phyloP scores from a whole-genome alignment of 345 rosid species.

The Cardamine resedifolia region DNA sequence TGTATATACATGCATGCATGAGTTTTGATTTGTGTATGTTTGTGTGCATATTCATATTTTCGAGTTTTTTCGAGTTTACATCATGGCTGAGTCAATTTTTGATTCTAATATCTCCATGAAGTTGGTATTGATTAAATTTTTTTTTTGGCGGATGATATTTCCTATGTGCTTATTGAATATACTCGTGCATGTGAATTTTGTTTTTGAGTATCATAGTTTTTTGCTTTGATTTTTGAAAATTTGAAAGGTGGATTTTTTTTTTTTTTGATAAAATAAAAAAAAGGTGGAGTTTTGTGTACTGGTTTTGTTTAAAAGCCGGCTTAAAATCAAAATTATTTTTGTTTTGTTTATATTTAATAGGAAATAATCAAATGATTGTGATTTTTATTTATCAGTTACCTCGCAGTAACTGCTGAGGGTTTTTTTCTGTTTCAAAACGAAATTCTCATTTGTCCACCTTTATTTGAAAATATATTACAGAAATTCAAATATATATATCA shows the following conservation, averaged over 20 bases:
- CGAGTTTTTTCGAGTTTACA: background rate
- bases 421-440: background rate
- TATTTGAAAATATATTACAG: background rate
- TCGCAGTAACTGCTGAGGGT: background rate
- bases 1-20: slow-evolving; percentile 23
- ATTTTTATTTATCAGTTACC: background rate
- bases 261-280: too few species aligned
- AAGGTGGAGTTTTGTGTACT: background rate
- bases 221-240: background rate
- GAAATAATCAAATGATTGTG: background rate
- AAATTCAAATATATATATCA: background rate
- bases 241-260: too few species aligned
- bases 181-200: slow-evolving; percentile 7
- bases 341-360: background rate
- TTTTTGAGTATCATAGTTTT: background rate
- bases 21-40: slow-evolving; percentile 4
- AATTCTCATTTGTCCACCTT: too few species aligned
- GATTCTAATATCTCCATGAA: background rate
- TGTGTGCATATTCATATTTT: background rate
- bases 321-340: background rate
- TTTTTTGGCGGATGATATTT: background rate
- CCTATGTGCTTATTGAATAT: background rate
- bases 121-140: background rate
- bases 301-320: background rate
- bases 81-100: background rate